Conservation (phyloP, 2,329 filamentous ascomycete species). For the Scedosporium minutisporum region DNA sequence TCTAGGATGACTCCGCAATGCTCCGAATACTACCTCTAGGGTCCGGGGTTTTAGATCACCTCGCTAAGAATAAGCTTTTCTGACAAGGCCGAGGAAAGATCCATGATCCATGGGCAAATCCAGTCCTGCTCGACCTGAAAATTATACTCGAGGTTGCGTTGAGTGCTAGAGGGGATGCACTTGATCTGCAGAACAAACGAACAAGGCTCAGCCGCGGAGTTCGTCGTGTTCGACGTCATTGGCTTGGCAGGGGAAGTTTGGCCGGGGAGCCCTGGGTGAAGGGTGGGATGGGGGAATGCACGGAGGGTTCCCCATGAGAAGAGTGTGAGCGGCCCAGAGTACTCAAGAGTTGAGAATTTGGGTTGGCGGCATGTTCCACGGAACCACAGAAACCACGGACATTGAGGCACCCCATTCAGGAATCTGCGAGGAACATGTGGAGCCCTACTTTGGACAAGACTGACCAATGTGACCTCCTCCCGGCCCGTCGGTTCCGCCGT, state of each 20-base stretch:
- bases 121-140: too few relatives aligned
- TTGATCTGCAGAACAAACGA: neutral
- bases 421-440: neutral
- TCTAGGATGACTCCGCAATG: too few relatives aligned
- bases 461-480: neutral
- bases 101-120: too few relatives aligned
- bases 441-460: neutral
- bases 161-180: slow-evolving; percentile 6
- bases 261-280: neutral
- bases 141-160: slow-evolving; percentile 11
- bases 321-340: neutral
- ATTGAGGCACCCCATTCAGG: neutral
- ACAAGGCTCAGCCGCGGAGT: neutral
- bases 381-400: neutral
- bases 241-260: neutral
- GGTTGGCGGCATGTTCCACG: neutral
- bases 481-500: slow-evolving; percentile 1
- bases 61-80: too few relatives aligned
- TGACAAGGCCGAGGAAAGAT: too few relatives aligned
- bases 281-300: neutral
- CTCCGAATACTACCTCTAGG: too few relatives aligned
- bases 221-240: neutral
- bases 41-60: too few relatives aligned
- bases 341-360: neutral
- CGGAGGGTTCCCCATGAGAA: neutral